These are phyloP conservation scores for Acacia melanoxylon DNA, from an alignment of 306 rosid genomes.

Conservation along the genomic window DNA sequence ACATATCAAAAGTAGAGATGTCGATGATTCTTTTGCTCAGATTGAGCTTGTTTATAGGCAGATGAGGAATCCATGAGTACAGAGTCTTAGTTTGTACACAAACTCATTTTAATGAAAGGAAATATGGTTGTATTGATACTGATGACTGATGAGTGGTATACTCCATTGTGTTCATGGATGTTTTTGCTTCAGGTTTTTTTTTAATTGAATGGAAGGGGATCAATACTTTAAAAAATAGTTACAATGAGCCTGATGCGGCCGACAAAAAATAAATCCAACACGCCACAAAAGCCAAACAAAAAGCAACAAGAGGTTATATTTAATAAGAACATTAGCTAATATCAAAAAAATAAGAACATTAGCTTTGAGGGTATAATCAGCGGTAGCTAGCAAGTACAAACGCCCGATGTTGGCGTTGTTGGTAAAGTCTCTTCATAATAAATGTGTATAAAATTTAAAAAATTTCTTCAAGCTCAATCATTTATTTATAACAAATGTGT, in stretches of 20 bases:
- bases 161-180: neutral
- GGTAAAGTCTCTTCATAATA: too few relatives aligned
- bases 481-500: too few relatives aligned
- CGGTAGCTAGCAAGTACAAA: too few relatives aligned
- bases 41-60: conserved; percentile 11
- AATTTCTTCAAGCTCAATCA: too few relatives aligned
- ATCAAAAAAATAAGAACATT: neutral
- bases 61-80: neutral
- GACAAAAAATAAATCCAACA: neutral
- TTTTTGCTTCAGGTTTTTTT: neutral
- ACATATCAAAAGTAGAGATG: neutral
- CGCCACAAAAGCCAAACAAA: neutral
- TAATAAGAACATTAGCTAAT: neutral
- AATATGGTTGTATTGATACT: neutral
- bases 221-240: neutral
- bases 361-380: too few relatives aligned
- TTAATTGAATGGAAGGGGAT: neutral
- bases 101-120: neutral
- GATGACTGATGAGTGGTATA: neutral
- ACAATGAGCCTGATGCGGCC: neutral
- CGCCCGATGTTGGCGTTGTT: too few relatives aligned
- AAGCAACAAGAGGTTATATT: neutral
- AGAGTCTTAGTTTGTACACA: neutral
- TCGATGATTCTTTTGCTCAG: conserved; percentile 48
- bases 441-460: too few relatives aligned